Conservation (phyloP, 2,329 filamentous ascomycete genomes). For the Botrytis galanthina region DNA sequence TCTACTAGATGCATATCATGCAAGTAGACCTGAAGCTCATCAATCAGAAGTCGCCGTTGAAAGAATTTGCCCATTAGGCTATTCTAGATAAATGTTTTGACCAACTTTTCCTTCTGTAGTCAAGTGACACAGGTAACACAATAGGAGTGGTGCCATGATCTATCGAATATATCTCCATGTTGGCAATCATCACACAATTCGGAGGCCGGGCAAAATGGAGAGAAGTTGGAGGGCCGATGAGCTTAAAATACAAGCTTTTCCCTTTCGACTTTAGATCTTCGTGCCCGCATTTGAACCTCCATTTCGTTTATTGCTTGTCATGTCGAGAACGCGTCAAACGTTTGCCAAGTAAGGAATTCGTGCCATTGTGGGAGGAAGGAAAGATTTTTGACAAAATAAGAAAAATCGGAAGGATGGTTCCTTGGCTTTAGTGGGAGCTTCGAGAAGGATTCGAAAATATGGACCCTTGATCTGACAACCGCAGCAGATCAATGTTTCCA, state of each 20-base stretch:
- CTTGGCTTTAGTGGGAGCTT: background rate
- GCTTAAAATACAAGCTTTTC: background rate
- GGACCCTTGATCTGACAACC: background rate
- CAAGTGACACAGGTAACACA: background rate
- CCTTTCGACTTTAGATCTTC: background rate
- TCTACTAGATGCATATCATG: background rate
- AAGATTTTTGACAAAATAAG: background rate
- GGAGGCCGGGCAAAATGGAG: background rate
- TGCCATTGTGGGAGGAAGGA: background rate
- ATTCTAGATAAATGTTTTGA: background rate
- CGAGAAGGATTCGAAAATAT: constrained; percentile 1
- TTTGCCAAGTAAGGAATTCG: background rate
- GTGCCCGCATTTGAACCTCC: background rate
- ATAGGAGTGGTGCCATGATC: background rate
- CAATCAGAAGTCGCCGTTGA: background rate
- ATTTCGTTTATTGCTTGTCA: background rate
- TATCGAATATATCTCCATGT: background rate
- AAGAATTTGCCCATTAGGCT: background rate
- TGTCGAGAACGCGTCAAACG: background rate
- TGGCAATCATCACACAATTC: background rate
- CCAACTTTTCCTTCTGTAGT: background rate
- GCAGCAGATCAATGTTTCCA: background rate
- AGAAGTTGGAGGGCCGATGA: background rate
- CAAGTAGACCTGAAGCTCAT: background rate
- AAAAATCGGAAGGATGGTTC: background rate